Conservation (phyloP, 768 basidiomycete genomes). For the Russula vinacea region DNA sequence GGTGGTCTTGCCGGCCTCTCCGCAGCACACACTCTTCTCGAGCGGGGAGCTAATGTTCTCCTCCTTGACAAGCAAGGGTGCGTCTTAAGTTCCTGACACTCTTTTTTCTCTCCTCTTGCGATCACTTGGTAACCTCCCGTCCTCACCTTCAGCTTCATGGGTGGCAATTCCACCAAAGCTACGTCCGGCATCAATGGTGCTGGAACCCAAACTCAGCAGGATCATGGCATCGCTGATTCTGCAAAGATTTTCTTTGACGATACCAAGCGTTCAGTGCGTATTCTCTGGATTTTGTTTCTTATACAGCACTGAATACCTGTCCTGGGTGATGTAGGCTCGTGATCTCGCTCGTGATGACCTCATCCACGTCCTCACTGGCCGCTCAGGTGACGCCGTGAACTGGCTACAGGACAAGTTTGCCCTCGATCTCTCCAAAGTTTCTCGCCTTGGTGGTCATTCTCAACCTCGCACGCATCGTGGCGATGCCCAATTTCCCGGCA, state of each 20-base stretch:
- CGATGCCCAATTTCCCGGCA: slow-evolving; percentile 92
- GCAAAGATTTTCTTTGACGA: slow-evolving; percentile 94
- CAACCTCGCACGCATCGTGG: slow-evolving; percentile 95
- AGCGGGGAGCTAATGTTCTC: slow-evolving; percentile 93
- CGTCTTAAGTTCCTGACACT: slow-evolving; percentile 28
- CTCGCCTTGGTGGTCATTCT: slow-evolving; percentile 93
- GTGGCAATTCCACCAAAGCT: slow-evolving; percentile 95
- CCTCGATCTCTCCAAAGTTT: slow-evolving; percentile 92
- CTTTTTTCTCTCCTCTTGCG: background rate
- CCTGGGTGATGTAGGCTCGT: slow-evolving; percentile 61
- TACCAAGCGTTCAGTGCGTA: slow-evolving; percentile 84
- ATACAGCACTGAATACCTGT: slow-evolving; percentile 7
- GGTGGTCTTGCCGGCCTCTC: slow-evolving; percentile 94
- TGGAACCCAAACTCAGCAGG: slow-evolving; percentile 80
- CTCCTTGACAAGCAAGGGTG: slow-evolving; percentile 94
- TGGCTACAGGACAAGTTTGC: slow-evolving; percentile 90
- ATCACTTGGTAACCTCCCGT: background rate
- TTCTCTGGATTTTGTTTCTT: background rate
- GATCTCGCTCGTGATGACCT: slow-evolving; percentile 95
- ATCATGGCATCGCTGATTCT: slow-evolving; percentile 80
- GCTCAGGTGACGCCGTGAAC: slow-evolving; percentile 94
- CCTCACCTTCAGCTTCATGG: slow-evolving; percentile 72
- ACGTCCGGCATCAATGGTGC: slow-evolving; percentile 98
- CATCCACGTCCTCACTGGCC: slow-evolving; percentile 90
- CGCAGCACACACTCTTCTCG: slow-evolving; percentile 94